A percentile compares a stretch with the other conserved stretches of the same genome.
phyloP scores from a whole-genome alignment of 2,329 filamentous ascomycete species.

The Aspergillus awamori region DNA sequence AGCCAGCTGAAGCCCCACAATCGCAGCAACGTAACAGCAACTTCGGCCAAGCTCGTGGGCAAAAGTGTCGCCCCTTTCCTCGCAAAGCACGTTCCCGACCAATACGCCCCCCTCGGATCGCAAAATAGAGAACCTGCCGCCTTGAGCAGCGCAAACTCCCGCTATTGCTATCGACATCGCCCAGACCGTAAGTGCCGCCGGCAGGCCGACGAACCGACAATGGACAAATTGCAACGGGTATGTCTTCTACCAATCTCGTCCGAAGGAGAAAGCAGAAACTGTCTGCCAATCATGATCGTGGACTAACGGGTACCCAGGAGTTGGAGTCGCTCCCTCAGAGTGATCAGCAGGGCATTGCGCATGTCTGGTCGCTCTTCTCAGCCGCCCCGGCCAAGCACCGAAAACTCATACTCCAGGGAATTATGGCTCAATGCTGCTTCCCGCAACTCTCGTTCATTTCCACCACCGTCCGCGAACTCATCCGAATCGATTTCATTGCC shows the following conservation, averaged over 20 bases:
- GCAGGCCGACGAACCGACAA: slow-evolving; percentile 91
- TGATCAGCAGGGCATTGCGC: slow-evolving; percentile 93
- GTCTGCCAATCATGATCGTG: not conserved
- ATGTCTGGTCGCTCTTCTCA: slow-evolving; percentile 97
- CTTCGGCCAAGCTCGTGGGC: slow-evolving; percentile 65
- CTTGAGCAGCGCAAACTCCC: slow-evolving; percentile 67
- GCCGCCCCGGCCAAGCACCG: slow-evolving; percentile 91
- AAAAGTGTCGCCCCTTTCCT: slow-evolving; percentile 86
- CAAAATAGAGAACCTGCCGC: slow-evolving; percentile 34
- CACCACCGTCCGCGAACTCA: slow-evolving; percentile 85
- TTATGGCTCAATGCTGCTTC: slow-evolving; percentile 96
- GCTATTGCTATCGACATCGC: slow-evolving; percentile 92
- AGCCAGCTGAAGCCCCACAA: slow-evolving; percentile 29
- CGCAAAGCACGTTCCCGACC: slow-evolving; percentile 82
- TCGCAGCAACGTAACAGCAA: slow-evolving; percentile 43
- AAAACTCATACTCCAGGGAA: slow-evolving; percentile 93
- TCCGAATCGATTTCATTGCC: slow-evolving; percentile 94
- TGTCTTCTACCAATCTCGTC: slow-evolving; percentile 29
- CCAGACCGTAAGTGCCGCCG: slow-evolving; percentile 92
- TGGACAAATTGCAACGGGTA: slow-evolving; percentile 91
- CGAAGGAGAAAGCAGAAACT: not conserved
- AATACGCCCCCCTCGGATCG: slow-evolving; percentile 77
- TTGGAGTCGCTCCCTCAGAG: slow-evolving; percentile 77
- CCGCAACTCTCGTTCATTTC: slow-evolving; percentile 93
- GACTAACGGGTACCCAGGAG: slow-evolving; percentile 57